phyloP scores from a whole-genome alignment of 768 basidiomycete genomes.

The Exidia glandulosa region DNA sequence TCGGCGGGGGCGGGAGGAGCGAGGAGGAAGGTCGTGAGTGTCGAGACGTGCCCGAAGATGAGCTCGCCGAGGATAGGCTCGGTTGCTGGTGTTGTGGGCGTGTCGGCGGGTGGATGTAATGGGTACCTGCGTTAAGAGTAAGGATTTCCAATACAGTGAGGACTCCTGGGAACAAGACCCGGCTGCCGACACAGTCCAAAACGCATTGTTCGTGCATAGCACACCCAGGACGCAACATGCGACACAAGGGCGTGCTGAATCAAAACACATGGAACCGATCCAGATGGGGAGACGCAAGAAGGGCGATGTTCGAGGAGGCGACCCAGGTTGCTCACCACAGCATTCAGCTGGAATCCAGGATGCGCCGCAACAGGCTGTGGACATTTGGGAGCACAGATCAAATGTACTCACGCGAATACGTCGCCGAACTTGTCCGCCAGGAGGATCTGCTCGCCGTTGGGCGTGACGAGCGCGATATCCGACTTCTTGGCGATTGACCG shows the following conservation, averaged over 20 bases:
- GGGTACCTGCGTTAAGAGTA: constrained; percentile 44
- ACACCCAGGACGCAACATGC: too few species aligned
- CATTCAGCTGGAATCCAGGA: not conserved
- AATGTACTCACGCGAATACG: constrained; percentile 55
- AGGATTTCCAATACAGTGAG: not conserved
- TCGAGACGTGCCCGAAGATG: constrained; percentile 80
- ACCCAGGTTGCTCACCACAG: not conserved
- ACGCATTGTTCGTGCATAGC: too few species aligned
- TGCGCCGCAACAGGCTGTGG: not conserved
- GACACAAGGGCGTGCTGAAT: not conserved
- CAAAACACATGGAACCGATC: too few species aligned
- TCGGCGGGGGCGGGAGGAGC: too few species aligned
- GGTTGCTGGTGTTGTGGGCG: constrained; percentile 13
- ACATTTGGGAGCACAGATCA: too few species aligned
- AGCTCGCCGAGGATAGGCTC: constrained; percentile 41
- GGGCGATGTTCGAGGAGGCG: not conserved
- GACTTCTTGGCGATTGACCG: constrained; percentile 69
- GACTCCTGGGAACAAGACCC: too few species aligned
- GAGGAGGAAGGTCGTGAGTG: constrained; percentile 58
- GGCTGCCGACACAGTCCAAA: too few species aligned
- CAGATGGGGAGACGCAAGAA: not conserved
- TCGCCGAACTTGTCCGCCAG: constrained; percentile 95
- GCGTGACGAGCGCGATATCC: constrained; percentile 55
- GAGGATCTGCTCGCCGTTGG: constrained; percentile 52
- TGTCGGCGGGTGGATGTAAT: constrained; percentile 25